Evolutionary conservation across 148 eudicot genomes (phyloP).

Genomic region (Vaccinium vitisidaea): DNA sequence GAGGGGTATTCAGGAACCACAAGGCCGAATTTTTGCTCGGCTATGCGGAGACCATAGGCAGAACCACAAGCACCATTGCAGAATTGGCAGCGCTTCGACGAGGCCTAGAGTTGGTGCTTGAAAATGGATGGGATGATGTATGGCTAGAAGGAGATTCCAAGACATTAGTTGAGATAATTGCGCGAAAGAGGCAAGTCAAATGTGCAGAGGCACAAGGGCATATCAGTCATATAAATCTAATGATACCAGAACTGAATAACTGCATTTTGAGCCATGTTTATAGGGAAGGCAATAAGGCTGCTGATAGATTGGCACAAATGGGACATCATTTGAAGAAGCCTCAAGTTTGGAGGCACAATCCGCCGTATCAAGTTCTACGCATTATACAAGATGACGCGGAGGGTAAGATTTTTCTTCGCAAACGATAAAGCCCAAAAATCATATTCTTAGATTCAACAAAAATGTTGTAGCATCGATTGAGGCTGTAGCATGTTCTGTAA

Average conservation of each 20-base stretch:
- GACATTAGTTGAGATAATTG: slow-evolving; percentile 50
- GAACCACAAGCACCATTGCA: slow-evolving; percentile 55
- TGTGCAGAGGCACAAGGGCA: slow-evolving; percentile 51
- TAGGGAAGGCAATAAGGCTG: slow-evolving; percentile 79
- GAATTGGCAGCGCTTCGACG: slow-evolving; percentile 68
- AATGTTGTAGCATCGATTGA: not conserved
- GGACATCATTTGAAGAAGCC: slow-evolving; percentile 60
- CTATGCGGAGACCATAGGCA: slow-evolving; percentile 68
- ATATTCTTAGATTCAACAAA: not conserved
- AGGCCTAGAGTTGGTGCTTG: slow-evolving; percentile 73
- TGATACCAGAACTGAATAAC: slow-evolving; percentile 50
- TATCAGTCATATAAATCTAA: slow-evolving; percentile 42
- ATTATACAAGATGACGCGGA: slow-evolving; percentile 71
- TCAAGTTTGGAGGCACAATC: slow-evolving; percentile 51
- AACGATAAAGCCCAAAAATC: slow-evolving; percentile 31
- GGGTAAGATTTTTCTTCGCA: slow-evolving; percentile 60
- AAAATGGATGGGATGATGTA: slow-evolving; percentile 63
- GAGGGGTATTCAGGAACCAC: slow-evolving; percentile 78
- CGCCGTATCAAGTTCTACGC: slow-evolving; percentile 53
- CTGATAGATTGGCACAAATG: slow-evolving; percentile 71
- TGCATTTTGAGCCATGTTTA: slow-evolving; percentile 64
- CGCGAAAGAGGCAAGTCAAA: slow-evolving; percentile 30
- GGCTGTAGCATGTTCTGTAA: not conserved
- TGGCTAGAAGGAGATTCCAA: slow-evolving; percentile 97
- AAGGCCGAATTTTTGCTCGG: slow-evolving; percentile 71